Conservation (phyloP, 108 stramenopile species). For the Ochromonas danica region DNA sequence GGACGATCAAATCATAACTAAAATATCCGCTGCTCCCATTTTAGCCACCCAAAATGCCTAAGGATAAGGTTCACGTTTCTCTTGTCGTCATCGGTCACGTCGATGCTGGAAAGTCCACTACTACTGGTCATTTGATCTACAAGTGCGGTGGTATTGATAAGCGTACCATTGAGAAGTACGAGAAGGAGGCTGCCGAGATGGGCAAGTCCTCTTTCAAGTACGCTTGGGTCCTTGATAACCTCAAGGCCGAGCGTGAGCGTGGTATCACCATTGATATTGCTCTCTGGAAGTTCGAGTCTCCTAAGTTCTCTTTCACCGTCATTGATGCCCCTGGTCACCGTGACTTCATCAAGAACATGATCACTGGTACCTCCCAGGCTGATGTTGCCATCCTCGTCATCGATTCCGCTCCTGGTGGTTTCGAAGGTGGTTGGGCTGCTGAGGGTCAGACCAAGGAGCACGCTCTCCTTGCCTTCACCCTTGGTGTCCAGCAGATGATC, state of each 20-base stretch:
- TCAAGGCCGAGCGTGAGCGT: slow-evolving; percentile 91
- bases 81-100: slow-evolving; percentile 68
- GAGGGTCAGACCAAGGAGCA: slow-evolving; percentile 89
- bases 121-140: slow-evolving; percentile 89
- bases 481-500: slow-evolving; percentile 95
- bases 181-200: slow-evolving; percentile 86
- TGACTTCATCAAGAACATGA: slow-evolving; percentile 86
- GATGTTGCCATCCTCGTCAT: slow-evolving; percentile 87
- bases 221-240: slow-evolving; percentile 93
- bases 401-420: slow-evolving; percentile 74
- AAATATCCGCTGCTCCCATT: too few species aligned
- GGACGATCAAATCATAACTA: too few species aligned
- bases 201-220: slow-evolving; percentile 90
- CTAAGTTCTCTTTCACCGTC: slow-evolving; percentile 79
- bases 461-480: slow-evolving; percentile 84
- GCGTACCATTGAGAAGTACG: slow-evolving; percentile 89
- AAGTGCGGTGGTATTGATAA: slow-evolving; percentile 74
- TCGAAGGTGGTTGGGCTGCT: slow-evolving; percentile 82
- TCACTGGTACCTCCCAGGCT: slow-evolving; percentile 88
- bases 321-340: slow-evolving; percentile 94
- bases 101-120: slow-evolving; percentile 92
- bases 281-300: slow-evolving; percentile 84
- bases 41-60: slow-evolving; percentile 11
- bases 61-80: slow-evolving; percentile 35
- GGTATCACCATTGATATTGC: slow-evolving; percentile 93